These are phyloP conservation scores for Clavispora carvajalis DNA, from an alignment of 805 yeast species.

Conservation along the genomic window DNA sequence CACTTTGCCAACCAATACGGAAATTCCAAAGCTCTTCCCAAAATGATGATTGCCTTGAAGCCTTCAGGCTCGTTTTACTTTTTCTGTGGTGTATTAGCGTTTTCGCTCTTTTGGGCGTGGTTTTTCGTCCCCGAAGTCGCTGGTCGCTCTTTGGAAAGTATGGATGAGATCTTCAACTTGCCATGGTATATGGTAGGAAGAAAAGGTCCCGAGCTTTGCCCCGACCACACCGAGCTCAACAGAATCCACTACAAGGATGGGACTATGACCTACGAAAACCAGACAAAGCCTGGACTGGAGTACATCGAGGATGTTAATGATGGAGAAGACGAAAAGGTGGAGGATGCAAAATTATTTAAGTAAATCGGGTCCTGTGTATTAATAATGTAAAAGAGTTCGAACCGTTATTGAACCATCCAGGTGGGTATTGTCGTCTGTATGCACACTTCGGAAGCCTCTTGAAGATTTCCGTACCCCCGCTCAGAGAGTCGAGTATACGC, in stretches of 20 bases:
- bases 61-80: conserved; percentile 49
- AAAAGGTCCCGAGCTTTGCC: conserved; percentile 47
- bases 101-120: conserved; percentile 43
- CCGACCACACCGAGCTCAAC: conserved; percentile 43
- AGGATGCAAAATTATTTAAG: neutral
- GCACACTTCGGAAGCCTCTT: no score
- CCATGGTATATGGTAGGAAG: conserved; percentile 59
- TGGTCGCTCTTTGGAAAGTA: conserved; percentile 46
- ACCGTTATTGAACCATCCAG: no score
- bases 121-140: conserved; percentile 47
- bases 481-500: no score
- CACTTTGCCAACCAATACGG: conserved; percentile 56
- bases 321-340: neutral
- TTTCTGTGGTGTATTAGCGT: conserved; percentile 38
- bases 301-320: neutral
- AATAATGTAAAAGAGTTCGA: no score
- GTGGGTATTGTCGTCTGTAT: no score
- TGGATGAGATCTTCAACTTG: conserved; percentile 47
- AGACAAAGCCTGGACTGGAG: neutral
- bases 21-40: conserved; percentile 51
- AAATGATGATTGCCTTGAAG: conserved; percentile 42
- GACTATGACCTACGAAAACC: conserved; percentile 4
- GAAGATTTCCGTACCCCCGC: no score
- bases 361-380: neutral
- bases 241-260: conserved; percentile 15